Evolutionary conservation across 1,284 basidiomycete species (phyloP), one percentile per base, ranked within the genome.

Genomic region (Trametes pubescens): DNA sequence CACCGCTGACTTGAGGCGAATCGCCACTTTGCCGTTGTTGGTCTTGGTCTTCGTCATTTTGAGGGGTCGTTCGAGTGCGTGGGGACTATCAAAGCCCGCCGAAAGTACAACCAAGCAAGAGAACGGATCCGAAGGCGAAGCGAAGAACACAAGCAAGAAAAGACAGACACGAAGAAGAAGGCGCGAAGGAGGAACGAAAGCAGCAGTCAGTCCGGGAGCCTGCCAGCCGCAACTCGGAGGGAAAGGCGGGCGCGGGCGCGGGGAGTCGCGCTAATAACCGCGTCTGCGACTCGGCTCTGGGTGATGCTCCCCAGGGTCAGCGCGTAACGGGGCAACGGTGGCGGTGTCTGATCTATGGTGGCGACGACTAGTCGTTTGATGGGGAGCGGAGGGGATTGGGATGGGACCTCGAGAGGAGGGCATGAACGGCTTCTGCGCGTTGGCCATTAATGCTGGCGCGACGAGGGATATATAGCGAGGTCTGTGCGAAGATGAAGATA

Each of bases 81-180:
- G 54, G 60, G 57, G 62, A 64, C 67, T 68, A 44, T 68, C 67
- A 68, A 68, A 68, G 67, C 53, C 67, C 67, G 60, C 32, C 24
- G 21, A 21, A 60, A 52, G 48, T 48, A 57, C 34, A 55, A 44
- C 38, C 37, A 57, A 32, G 59, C 34, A 57, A 51, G 29, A n/a
- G 32, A 56, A 52, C 40, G 21, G 53, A 43, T 37, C 37, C 22
- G 38, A 54, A 54, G 11, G 13, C 16, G 21, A 51, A 14, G 26
- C 24, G 18, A 6, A 51, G 9, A 37, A 10, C 18, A 35, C 2
- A 16, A 18, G 29, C 32, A 51, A 51, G 32, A 34, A 14, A 34
- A 51, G 26, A 29, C 9, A 11, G n/a, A 51, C 16, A 52, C 35
- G 51, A 34, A 21, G 24, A 34, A 38, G 32, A 34, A 40, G 22